Conservation (phyloP, 305 asterid genomes). For the Solanum aculeatissimum region DNA sequence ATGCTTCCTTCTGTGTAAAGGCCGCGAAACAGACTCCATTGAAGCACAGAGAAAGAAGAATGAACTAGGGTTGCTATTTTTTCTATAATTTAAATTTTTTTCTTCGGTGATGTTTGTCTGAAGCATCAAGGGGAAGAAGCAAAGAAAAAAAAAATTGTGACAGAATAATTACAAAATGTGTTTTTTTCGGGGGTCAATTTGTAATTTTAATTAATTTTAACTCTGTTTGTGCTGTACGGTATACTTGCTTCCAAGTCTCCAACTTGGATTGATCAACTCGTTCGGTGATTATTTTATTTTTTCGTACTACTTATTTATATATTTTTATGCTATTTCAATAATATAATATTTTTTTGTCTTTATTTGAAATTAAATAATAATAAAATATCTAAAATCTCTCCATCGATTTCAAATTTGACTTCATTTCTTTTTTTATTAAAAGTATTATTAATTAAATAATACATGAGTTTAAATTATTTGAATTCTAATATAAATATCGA, state of each 20-base stretch:
- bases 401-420: background rate
- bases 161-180: background rate
- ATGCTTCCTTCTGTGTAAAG: constrained; percentile 51
- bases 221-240: background rate
- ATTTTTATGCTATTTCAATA: background rate
- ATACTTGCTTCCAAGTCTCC: background rate
- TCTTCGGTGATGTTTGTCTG: constrained; percentile 21
- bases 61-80: background rate
- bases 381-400: background rate
- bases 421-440: background rate
- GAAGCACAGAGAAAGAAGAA: background rate
- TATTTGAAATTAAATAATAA: background rate
- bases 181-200: background rate
- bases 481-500: fast-evolving
- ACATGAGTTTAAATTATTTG: background rate
- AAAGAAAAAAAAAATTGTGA: background rate
- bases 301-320: background rate
- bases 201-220: background rate
- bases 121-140: constrained; percentile 17
- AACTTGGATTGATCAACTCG: background rate
- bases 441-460: too few relatives aligned
- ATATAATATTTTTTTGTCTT: background rate
- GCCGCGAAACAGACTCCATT: constrained; percentile 58
- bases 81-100: background rate
- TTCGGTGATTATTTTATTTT: background rate